phyloP scores from a whole-genome alignment of 2,329 filamentous ascomycete species.

The Fusarium gaditjirri region DNA sequence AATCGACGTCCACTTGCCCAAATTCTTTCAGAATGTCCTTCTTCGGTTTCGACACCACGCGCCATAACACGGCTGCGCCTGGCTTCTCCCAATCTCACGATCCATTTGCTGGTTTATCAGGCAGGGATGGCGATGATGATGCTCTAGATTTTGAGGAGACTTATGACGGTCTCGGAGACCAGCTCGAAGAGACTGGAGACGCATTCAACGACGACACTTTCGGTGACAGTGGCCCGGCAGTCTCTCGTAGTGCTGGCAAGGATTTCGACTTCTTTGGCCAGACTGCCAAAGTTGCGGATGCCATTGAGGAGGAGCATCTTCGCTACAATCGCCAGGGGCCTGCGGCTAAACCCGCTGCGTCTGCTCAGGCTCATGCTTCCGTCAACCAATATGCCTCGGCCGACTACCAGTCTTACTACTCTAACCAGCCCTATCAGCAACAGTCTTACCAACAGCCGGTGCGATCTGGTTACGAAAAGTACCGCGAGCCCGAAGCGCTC shows the following conservation, averaged over 20 bases:
- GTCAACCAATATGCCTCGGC: conserved; percentile 55
- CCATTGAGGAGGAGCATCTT: conserved; percentile 90
- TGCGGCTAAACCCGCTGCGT: conserved; percentile 51
- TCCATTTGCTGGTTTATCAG: conserved; percentile 85
- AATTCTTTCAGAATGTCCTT: conserved; percentile 76
- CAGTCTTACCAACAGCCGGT: conserved; percentile 63
- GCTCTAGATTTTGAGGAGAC: conserved; percentile 91
- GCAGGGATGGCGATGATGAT: conserved; percentile 69
- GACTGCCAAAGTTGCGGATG: conserved; percentile 86
- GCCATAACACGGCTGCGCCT: conserved; percentile 74
- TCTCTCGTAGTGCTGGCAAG: conserved; percentile 73
- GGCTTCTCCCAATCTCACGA: conserved; percentile 88
- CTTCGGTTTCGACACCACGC: conserved; percentile 84
- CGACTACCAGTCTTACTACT: conserved; percentile 45
- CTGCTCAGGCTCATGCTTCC: conserved; percentile 46
- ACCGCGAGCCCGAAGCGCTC: conserved; percentile 83
- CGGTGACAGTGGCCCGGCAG: conserved; percentile 56
- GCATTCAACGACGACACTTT: conserved; percentile 98
- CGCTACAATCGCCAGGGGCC: conserved; percentile 82
- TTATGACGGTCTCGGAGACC: conserved; percentile 92
- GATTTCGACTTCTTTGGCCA: conserved; percentile 98
- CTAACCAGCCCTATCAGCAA: conserved; percentile 37
- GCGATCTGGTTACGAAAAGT: conserved; percentile 90
- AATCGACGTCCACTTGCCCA: conserved; percentile 36
- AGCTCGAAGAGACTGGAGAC: conserved; percentile 91